Evolutionary conservation across 331 rosid genomes (phyloP).

Genomic region (Acacia pycnantha): DNA sequence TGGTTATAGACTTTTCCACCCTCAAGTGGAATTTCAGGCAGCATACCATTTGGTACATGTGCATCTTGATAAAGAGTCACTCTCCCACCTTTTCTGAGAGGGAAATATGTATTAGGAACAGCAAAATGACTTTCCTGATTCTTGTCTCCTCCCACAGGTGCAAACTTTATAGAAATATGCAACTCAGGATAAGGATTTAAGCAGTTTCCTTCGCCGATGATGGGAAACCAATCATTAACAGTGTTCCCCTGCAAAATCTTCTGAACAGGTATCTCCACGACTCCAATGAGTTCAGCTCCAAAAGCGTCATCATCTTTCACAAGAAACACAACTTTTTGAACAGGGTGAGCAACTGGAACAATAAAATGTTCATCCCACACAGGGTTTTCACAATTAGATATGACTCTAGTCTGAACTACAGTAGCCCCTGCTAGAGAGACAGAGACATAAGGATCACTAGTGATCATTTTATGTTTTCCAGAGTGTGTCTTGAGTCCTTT

Average conservation of each 20-base stretch:
- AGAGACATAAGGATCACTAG: slow-evolving; percentile 81
- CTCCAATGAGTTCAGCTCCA: slow-evolving; percentile 78
- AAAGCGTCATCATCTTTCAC: slow-evolving; percentile 73
- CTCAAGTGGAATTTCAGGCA: slow-evolving; percentile 61
- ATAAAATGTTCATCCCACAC: slow-evolving; percentile 65
- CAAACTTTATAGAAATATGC: slow-evolving; percentile 58
- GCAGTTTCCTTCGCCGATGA: slow-evolving; percentile 52
- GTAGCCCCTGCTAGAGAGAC: slow-evolving; percentile 68
- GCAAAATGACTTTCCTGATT: slow-evolving; percentile 24
- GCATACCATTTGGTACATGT: slow-evolving; percentile 50
- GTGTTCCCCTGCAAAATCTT: slow-evolving; percentile 43
- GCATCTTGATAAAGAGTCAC: slow-evolving; percentile 81
- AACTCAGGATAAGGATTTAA: slow-evolving; percentile 62
- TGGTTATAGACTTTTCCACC: slow-evolving; percentile 50
- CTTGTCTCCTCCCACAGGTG: slow-evolving; percentile 29
- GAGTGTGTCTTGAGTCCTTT: slow-evolving; percentile 43
- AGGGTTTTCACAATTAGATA: slow-evolving; percentile 64
- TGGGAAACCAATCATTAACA: slow-evolving; percentile 67
- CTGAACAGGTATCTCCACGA: slow-evolving; percentile 53
- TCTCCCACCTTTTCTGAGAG: slow-evolving; percentile 63
- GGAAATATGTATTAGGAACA: slow-evolving; percentile 67
- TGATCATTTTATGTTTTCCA: slow-evolving; percentile 47
- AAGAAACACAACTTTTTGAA: slow-evolving; percentile 47
- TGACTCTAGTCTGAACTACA: slow-evolving; percentile 63
- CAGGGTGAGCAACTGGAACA: slow-evolving; percentile 75